A percentile compares a stretch with the other conserved stretches of the same genome.
Evolutionary conservation across 2,329 filamentous ascomycete species (phyloP).

Genomic region (Botrytis sinoallii): DNA sequence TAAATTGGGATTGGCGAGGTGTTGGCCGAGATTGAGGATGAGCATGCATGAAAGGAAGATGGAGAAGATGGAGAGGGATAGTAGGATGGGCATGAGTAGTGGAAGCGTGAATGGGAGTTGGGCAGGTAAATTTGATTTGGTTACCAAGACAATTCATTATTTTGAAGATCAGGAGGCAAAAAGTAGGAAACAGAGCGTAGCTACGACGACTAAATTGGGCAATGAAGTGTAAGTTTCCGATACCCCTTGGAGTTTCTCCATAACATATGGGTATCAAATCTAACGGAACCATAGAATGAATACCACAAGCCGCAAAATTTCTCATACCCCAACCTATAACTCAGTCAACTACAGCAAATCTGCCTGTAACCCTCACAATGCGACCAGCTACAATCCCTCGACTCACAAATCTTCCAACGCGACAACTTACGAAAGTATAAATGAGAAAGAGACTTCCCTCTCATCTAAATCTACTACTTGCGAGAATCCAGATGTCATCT

Average conservation of each 20-base stretch:
- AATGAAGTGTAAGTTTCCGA: constrained; percentile 12
- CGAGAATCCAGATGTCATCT: not conserved
- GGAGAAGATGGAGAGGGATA: constrained; percentile 11
- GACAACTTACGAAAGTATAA: not conserved
- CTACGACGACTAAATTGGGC: not conserved
- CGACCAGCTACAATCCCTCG: not conserved
- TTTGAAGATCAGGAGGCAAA: constrained; percentile 26
- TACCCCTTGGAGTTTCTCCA: not conserved
- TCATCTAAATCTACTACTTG: not conserved
- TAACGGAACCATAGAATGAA: not conserved
- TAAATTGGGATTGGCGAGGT: constrained; percentile 27
- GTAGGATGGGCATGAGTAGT: not conserved
- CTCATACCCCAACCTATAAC: not conserved
- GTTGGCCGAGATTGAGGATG: constrained; percentile 28
- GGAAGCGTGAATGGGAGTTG: constrained; percentile 7
- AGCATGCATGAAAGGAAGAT: constrained; percentile 16
- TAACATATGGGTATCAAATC: not conserved
- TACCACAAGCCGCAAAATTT: not conserved
- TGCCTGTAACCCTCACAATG: not conserved
- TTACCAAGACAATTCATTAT: constrained; percentile 29
- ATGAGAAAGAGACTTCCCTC: not conserved
- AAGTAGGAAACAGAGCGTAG: constrained; percentile 16
- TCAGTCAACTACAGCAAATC: not conserved
- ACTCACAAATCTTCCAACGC: not conserved
- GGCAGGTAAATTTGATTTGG: constrained; percentile 28